Percentiles rank a stretch among this genome's conserved stretches.
These are phyloP conservation scores for Gossypium lobatum DNA, from an alignment of 441 rosid genomes.

Conservation along the genomic window DNA sequence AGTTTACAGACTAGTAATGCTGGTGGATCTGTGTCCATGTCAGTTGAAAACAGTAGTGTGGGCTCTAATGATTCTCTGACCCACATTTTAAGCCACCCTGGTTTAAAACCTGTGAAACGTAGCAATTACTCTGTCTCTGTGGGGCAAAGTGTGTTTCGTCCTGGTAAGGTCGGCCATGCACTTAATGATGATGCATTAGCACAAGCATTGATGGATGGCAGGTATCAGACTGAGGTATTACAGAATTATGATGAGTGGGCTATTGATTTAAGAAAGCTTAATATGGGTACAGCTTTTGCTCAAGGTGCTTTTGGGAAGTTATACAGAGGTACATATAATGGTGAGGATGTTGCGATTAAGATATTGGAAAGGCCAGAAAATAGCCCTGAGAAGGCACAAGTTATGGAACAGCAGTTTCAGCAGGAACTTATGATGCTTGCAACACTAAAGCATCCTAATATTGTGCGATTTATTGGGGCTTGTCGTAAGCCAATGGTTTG, in stretches of 20 bases:
- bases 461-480: slow-evolving; percentile 84
- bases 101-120: slow-evolving; percentile 50
- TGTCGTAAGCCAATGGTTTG: slow-evolving; percentile 87
- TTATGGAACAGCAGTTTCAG: slow-evolving; percentile 93
- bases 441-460: slow-evolving; percentile 75
- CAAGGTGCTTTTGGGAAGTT: slow-evolving; percentile 97
- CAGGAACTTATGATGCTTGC: slow-evolving; percentile 97
- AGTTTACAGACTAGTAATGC: slow-evolving; percentile 80
- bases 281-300: slow-evolving; percentile 88
- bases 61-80: slow-evolving; percentile 85
- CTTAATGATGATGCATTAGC: slow-evolving; percentile 82
- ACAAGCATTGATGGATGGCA: slow-evolving; percentile 72
- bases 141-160: slow-evolving; percentile 71
- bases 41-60: slow-evolving; percentile 81
- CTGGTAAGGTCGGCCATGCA: slow-evolving; percentile 63
- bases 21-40: slow-evolving; percentile 91
- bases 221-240: slow-evolving; percentile 56
- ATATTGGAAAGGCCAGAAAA: slow-evolving; percentile 80
- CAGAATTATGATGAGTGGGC: slow-evolving; percentile 85
- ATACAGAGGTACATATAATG: slow-evolving; percentile 83
- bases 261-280: slow-evolving; percentile 78
- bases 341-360: slow-evolving; percentile 92
- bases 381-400: slow-evolving; percentile 61
- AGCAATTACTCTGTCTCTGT: slow-evolving; percentile 47
- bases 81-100: slow-evolving; percentile 78